These are phyloP conservation scores for Fonsecaea pugnacius DNA, from an alignment of 2,329 filamentous ascomycete species.

Conservation along the genomic window DNA sequence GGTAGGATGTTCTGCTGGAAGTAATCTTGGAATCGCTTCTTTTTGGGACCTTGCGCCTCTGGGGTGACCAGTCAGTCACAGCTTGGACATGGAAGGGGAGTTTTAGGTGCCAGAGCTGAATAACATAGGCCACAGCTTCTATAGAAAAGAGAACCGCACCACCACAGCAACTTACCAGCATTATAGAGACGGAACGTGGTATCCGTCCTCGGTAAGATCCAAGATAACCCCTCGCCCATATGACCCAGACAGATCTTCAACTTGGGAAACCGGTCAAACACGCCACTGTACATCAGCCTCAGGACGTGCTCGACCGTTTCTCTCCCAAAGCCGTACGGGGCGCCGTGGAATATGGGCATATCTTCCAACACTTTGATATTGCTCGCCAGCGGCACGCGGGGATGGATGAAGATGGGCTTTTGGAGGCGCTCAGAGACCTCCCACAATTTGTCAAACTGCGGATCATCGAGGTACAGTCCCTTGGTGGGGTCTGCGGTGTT, in stretches of 20 bases:
- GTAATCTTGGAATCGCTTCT: slow-evolving; percentile 21
- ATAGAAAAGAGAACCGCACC: not conserved
- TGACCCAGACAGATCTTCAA: slow-evolving; percentile 62
- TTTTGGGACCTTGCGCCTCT: slow-evolving; percentile 25
- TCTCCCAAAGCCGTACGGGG: slow-evolving; percentile 45
- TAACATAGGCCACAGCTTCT: too few species aligned
- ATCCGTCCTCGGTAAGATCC: slow-evolving; percentile 47
- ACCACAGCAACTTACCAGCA: slow-evolving; percentile 14
- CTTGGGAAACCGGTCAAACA: slow-evolving; percentile 60
- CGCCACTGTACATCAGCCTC: slow-evolving; percentile 54
- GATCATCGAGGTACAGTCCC: slow-evolving; percentile 55
- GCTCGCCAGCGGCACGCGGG: slow-evolving; percentile 41
- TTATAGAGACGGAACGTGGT: slow-evolving; percentile 22
- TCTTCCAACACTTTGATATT: slow-evolving; percentile 33
- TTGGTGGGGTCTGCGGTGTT: slow-evolving; percentile 44
- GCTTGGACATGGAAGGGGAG: not conserved
- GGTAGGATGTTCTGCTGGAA: slow-evolving; percentile 25
- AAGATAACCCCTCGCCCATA: slow-evolving; percentile 59
- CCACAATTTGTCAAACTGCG: slow-evolving; percentile 50
- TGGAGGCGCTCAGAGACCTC: slow-evolving; percentile 49
- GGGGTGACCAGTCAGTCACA: not conserved
- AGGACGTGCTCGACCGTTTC: slow-evolving; percentile 45
- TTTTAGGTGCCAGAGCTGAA: not conserved
- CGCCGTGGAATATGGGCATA: slow-evolving; percentile 32
- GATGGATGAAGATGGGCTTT: slow-evolving; percentile 58